phyloP scores from a whole-genome alignment of 495 filamentous ascomycete genomes.

The Aspergillus ellipticus region DNA sequence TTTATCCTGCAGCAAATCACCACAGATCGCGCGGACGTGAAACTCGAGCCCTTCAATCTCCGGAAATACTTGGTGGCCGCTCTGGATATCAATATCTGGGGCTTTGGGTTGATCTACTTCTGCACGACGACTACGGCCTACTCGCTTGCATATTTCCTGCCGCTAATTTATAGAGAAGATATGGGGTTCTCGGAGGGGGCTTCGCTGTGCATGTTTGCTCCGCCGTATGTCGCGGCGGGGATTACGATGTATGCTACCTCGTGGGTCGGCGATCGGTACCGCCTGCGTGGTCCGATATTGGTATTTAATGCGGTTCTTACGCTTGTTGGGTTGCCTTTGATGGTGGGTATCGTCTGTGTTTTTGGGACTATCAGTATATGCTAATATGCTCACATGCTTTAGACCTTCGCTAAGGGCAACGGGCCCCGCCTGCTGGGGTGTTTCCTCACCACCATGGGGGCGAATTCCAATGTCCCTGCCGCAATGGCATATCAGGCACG shows the following conservation, averaged over 20 bases:
- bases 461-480: conserved; percentile 52
- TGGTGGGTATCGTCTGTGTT: too few species aligned
- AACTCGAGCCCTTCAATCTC: conserved; percentile 26
- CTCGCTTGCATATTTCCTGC: conserved; percentile 50
- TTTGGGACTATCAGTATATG: neutral
- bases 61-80: conserved; percentile 24
- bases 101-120: conserved; percentile 42
- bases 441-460: conserved; percentile 54
- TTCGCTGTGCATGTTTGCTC: conserved; percentile 42
- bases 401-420: conserved; percentile 38
- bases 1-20: conserved; percentile 37
- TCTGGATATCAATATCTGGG: conserved; percentile 39
- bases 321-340: conserved; percentile 40
- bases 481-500: conserved; percentile 51
- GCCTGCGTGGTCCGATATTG: conserved; percentile 47
- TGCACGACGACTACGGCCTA: conserved; percentile 43
- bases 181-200: conserved; percentile 45
- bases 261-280: conserved; percentile 46
- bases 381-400: conserved; percentile 9
- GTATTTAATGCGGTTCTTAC: conserved; percentile 42
- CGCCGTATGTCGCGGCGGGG: conserved; percentile 36
- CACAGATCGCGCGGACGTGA: conserved; percentile 32
- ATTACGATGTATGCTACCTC: conserved; percentile 35
- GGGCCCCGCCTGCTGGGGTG: conserved; percentile 54
- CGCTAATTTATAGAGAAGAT: conserved; percentile 42